Percentiles rank a stretch among this genome's conserved stretches.
phyloP scores from a whole-genome alignment of 164 flowering plant genomes.

The Platanus orientalis region DNA sequence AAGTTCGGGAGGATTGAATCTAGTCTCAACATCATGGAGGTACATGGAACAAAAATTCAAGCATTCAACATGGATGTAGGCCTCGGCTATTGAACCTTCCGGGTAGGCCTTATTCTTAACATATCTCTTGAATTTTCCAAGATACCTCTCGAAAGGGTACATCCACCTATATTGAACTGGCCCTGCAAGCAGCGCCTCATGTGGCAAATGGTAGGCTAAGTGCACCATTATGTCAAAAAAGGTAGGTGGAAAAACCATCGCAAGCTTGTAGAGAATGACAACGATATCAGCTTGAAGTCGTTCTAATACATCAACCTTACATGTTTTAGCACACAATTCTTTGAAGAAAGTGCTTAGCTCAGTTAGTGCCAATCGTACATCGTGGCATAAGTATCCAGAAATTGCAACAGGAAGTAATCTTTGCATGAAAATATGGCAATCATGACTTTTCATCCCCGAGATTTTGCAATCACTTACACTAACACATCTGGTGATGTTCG shows the following conservation, averaged over 20 bases:
- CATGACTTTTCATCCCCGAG: background rate
- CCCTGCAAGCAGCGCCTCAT: constrained; percentile 2
- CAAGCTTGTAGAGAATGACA: background rate
- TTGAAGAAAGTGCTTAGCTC: background rate
- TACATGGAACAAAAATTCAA: constrained; percentile 16
- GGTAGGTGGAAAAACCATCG: constrained; percentile 7
- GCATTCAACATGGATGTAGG: constrained; percentile 3
- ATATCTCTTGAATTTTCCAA: constrained; percentile 8
- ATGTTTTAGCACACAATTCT: background rate
- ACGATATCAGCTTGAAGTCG: too few species aligned
- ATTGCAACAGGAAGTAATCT: too few species aligned
- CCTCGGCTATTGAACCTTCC: constrained; percentile 18
- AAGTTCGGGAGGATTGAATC: too few species aligned
- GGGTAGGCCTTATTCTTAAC: constrained; percentile 10
- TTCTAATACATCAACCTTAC: background rate
- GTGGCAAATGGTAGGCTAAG: constrained; percentile 6
- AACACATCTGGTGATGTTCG: background rate
- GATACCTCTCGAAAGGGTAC: constrained; percentile 7
- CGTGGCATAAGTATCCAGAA: too few species aligned
- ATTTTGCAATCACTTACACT: too few species aligned
- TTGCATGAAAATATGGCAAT: too few species aligned
- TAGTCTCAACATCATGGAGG: constrained; percentile 9
- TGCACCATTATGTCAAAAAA: constrained; percentile 21
- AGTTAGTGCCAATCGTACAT: too few species aligned
- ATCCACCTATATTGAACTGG: constrained; percentile 15